Base-by-base conservation (phyloP, 352 stramenopile genomes). In the Phytophthora rubi region DNA sequence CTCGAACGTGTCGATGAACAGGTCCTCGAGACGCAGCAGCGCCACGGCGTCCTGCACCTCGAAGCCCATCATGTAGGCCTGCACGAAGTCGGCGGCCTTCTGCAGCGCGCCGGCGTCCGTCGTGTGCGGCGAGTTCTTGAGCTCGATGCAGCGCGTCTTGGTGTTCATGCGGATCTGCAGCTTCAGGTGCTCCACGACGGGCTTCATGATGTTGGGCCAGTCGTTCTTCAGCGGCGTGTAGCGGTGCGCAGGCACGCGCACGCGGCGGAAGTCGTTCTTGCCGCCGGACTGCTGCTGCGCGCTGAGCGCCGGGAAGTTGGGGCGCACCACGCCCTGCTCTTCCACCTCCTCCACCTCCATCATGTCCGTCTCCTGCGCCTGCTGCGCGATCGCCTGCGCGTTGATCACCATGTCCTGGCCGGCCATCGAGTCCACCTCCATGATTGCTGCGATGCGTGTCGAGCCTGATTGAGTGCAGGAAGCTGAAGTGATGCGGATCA, bases 31-130 rank as follows among this genome's bases (percentile, higher is more conserved):
- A 79, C 98, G 93, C 67, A 99, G 83, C 56, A 99, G 80, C 23
- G 98, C 98, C 26, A 99, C 94, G 0, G 95, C 94, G 68, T 99
- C 95, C 75, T 98, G 90, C 39, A 99, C 96, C 66, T 99, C 98
- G 68, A 99, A 99, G 53, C 98, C 98, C 85, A 99, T 96, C 96
- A 99, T 99, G 79, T 99, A 99, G 30, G 98, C 98, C 70, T 97
- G 90, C 33, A 99, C 92, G 71, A 99, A 99, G 85, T 99, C 97
- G 0, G 94, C 93, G 28, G 89, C 97, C 72, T 99, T 99, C 80
- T 99, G 98, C 42, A 99, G 79, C 37, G 96, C 92, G 28, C 94
- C 97, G 5, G 89, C 77, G 74, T 99, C 97, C 35, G 95, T 81
- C 28, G 98, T 99, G 67, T 98, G 86, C 49, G 86, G 77, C 47